Conservation (phyloP, 306 rosid species). For the Fragaria nilgerrensis region DNA sequence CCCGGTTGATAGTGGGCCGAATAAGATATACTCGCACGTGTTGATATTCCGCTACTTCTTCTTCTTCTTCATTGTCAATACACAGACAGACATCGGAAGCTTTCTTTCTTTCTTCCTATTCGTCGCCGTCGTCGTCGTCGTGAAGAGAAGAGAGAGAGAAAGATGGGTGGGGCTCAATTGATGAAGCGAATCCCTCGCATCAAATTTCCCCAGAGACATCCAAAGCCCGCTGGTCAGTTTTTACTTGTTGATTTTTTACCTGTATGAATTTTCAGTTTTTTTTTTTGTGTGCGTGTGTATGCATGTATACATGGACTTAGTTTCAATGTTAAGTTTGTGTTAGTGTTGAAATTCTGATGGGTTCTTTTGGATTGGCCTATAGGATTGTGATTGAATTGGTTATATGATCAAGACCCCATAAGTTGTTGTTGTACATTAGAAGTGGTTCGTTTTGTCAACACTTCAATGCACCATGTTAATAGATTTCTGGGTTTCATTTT, state of each 20-base stretch:
- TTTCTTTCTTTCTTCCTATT: neutral
- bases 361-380: slow-evolving; percentile 2
- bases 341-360: neutral
- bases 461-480: neutral
- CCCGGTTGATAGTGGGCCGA: neutral
- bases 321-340: neutral
- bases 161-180: slow-evolving; percentile 59
- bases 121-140: neutral
- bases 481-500: neutral
- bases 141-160: neutral
- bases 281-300: neutral
- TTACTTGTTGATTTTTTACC: neutral
- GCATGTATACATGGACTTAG: neutral
- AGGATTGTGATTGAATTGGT: neutral
- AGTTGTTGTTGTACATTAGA: neutral
- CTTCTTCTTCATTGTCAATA: neutral
- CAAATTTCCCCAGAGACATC: slow-evolving; percentile 63
- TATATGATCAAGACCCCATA: neutral
- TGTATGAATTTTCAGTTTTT: too few relatives aligned
- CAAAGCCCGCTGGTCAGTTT: slow-evolving; percentile 40
- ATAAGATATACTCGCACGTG: neutral
- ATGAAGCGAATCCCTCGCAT: slow-evolving; percentile 73
- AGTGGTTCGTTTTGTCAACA: neutral
- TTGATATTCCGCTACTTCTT: neutral
- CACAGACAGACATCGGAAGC: neutral